Base-by-base conservation (phyloP, 305 asterid genomes). In the Galium porrigens region DNA sequence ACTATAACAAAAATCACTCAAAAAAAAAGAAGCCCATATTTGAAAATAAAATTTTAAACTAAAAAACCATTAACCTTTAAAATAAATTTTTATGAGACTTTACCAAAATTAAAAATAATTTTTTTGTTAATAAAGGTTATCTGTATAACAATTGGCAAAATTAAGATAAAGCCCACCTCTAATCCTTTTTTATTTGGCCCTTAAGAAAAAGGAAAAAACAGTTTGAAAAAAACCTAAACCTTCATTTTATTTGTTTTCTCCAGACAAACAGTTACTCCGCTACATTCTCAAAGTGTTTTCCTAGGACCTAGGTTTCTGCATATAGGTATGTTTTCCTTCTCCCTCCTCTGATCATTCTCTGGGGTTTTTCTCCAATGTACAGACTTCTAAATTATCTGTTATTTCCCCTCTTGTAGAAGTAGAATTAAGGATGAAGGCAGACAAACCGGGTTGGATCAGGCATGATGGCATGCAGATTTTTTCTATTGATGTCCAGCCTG, bases 401-500 rank as follows among this genome's bases (percentile, higher is more conserved):
- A 34, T 36, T 27, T 51, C 52, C 44, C 6, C 22, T 20, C 18
- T 15, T 2, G 48, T 41, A 41, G 48, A 41, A 41, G 51, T 44
- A 44, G 51, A 44, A 70, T 17, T 36, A 15, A 65, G 65, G 68
- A 75, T 75, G 79, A 75, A 63, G 39, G 70, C 79, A 37, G 76
- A 71, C 49, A 75, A 75, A 22, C 79, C 79, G 65, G 60, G 18
- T 64, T 75, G 79, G 79, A 64, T 75, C 48, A 41, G 57, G 51
- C 79, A 75, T 71, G 79, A 72, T 44, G 71, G 73, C 39, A 71
- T 65, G 65, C 79, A 75, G 68, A 63, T 75, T 51, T 75, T 75
- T 64, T 67, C 79, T 14, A 70, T 75, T 65, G 79, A 75, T 68
- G 74, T 75, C 57, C 79, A 75, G 73, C 79, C 79, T 30, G 76